These are phyloP conservation scores for Tricholoma terreum DNA, from an alignment of 768 basidiomycete species.

Conservation along the genomic window DNA sequence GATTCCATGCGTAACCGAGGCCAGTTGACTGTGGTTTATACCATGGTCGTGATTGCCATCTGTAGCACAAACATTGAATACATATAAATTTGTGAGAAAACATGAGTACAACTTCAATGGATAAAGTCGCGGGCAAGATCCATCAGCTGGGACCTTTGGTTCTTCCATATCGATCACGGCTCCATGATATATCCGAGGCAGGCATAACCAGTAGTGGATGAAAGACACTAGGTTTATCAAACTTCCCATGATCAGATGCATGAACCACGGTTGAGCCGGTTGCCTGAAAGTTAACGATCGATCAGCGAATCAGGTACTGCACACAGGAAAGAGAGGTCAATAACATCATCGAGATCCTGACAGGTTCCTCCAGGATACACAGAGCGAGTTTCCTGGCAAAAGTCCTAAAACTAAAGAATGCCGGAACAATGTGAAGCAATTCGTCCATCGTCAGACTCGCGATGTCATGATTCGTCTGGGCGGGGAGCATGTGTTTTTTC, in stretches of 20 bases:
- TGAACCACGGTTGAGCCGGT: conserved; percentile 32
- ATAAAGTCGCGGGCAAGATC: conserved; percentile 28
- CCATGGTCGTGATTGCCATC: conserved; percentile 40
- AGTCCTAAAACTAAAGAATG: conserved; percentile 33
- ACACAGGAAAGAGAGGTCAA: conserved; percentile 10
- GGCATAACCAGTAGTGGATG: conserved; percentile 35
- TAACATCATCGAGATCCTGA: conserved; percentile 47
- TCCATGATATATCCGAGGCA: conserved; percentile 30
- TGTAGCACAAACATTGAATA: conserved; percentile 4
- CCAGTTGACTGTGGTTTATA: conserved; percentile 38
- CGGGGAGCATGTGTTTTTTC: conserved; percentile 38
- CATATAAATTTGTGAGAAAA: background rate
- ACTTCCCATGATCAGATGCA: conserved; percentile 23
- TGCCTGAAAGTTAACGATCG: conserved; percentile 25
- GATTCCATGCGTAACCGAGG: conserved; percentile 26
- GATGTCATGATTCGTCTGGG: conserved; percentile 35
- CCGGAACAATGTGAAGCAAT: conserved; percentile 36
- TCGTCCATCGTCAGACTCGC: conserved; percentile 39
- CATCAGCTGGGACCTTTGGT: conserved; percentile 12
- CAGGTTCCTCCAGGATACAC: conserved; percentile 39
- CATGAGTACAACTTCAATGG: conserved; percentile 28
- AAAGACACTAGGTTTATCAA: conserved; percentile 23
- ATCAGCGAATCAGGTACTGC: background rate
- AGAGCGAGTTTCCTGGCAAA: conserved; percentile 31
- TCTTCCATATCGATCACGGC: conserved; percentile 21